Evolutionary conservation across 2,329 filamentous ascomycete genomes (phyloP).

Genomic region (Trichoderma sp.): DNA sequence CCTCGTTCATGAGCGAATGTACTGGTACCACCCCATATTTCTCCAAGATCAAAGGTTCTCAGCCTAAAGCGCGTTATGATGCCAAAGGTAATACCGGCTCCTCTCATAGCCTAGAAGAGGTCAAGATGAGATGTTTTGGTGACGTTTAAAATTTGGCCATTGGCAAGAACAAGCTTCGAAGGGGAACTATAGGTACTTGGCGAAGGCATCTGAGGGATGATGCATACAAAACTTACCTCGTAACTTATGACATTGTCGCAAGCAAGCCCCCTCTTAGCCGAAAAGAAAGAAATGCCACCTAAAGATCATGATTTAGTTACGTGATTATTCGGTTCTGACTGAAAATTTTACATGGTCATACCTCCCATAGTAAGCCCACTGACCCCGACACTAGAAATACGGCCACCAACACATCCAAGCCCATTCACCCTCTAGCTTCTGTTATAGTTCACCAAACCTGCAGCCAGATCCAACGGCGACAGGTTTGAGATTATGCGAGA

Average conservation of each 20-base stretch:
- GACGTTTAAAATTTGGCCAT: not conserved
- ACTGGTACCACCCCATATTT: not conserved
- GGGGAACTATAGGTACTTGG: not conserved
- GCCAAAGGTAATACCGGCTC: not conserved
- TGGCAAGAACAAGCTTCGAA: not conserved
- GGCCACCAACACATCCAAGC: not conserved
- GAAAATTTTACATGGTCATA: not conserved
- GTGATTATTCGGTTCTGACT: not conserved
- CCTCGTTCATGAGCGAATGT: not conserved
- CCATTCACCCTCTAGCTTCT: not conserved
- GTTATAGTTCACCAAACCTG: not conserved
- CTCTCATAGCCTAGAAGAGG: not conserved
- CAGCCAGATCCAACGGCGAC: not conserved
- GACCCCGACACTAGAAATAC: not conserved
- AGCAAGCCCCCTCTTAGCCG: not conserved
- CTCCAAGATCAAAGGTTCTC: not conserved
- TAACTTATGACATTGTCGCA: constrained; percentile 1
- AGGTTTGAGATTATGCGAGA: not conserved
- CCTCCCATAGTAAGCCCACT: not conserved
- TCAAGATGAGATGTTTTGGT: not conserved
- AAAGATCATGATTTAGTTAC: not conserved
- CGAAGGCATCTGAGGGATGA: not conserved
- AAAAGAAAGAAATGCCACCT: not conserved
- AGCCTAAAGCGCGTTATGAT: not conserved
- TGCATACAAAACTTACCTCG: not conserved